Percentiles rank a stretch among this genome's conserved stretches.
Conservation (phyloP, 176 grass and related monocot genomes). For the Carex kokanica region DNA sequence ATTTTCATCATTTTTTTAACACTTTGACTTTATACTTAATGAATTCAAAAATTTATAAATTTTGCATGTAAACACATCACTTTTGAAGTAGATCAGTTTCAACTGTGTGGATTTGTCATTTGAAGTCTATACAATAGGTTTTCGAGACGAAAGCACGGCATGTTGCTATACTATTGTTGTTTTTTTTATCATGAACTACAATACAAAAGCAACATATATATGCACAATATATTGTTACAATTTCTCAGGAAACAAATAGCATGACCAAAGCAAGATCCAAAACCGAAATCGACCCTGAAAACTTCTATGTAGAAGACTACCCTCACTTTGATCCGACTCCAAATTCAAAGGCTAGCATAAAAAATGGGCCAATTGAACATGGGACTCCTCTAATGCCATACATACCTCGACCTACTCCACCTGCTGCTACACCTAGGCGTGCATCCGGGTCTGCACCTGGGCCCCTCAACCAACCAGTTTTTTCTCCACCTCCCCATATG, state of each 20-base stretch:
- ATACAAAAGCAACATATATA: neutral
- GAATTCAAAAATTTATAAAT: too few species aligned
- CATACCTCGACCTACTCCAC: slow-evolving; percentile 41
- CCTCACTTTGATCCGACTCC: slow-evolving; percentile 56
- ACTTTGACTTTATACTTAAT: too few species aligned
- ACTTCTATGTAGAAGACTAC: slow-evolving; percentile 42
- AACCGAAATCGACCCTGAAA: slow-evolving; percentile 17
- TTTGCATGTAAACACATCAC: too few species aligned
- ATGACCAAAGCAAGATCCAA: slow-evolving; percentile 10
- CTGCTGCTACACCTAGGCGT: slow-evolving; percentile 21
- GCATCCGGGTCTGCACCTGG: slow-evolving; percentile 15
- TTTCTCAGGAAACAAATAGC: slow-evolving; percentile 40
- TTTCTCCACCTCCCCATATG: neutral
- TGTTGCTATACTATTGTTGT: too few species aligned
- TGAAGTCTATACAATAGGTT: too few species aligned
- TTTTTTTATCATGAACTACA: neutral
- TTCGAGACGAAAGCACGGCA: too few species aligned
- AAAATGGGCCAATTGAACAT: slow-evolving; percentile 58
- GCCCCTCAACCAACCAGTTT: slow-evolving; percentile 11
- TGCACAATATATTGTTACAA: neutral
- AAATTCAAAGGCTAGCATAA: slow-evolving; percentile 48
- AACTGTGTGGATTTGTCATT: too few species aligned
- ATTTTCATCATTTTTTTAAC: too few species aligned
- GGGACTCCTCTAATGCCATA: slow-evolving; percentile 67
- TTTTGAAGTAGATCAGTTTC: too few species aligned